A percentile compares a stretch with the other conserved stretches of the same genome.
Conservation (phyloP, 306 rosid genomes). For the Prunus persica region Prunus_persica_NCBIv2 NC_034011.1:26981501-26982000, state of each 20-base stretch:
- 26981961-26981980: not conserved
- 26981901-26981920: not conserved
- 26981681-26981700: constrained; percentile 26
- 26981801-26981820: too few relatives aligned
- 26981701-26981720: constrained; percentile 68
- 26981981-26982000: not conserved
- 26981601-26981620: not conserved
- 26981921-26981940: constrained; percentile 26
- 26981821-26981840: too few relatives aligned
- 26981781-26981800: too few relatives aligned
- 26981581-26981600: not conserved
- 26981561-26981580: not conserved
- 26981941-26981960: not conserved
- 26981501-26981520: constrained; percentile 14
- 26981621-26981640: not conserved
- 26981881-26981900: not conserved
- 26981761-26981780: not conserved
- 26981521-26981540: not conserved
- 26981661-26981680: constrained; percentile 8
- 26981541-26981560: not conserved
- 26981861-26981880: not conserved
- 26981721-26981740: constrained; percentile 9
- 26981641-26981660: not conserved
- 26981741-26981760: not conserved
- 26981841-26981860: too few relatives aligned